Percentiles rank a stretch among this genome's conserved stretches.
phyloP scores from a whole-genome alignment of 176 grass and related monocot species.

The Carex parvula region DNA sequence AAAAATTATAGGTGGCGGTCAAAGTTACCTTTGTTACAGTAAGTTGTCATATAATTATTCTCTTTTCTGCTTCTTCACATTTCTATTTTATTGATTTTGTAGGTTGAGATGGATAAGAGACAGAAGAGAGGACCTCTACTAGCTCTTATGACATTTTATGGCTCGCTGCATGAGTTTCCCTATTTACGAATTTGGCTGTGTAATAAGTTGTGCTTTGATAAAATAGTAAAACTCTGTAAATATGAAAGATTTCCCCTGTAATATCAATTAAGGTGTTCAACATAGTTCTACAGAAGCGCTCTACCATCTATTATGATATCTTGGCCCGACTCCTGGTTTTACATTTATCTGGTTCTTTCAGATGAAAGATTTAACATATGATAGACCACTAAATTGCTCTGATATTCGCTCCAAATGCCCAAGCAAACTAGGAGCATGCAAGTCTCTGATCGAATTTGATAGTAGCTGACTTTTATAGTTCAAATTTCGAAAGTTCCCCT shows the following conservation, averaged over 20 bases:
- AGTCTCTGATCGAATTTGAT: background rate
- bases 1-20: background rate
- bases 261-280: background rate
- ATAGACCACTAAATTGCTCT: background rate
- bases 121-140: constrained; percentile 41
- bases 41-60: background rate
- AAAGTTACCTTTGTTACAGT: background rate
- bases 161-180: background rate
- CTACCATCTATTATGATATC: background rate
- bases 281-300: background rate
- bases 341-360: background rate
- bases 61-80: background rate
- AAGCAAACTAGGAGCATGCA: background rate
- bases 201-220: background rate
- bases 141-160: background rate
- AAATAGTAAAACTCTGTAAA: constrained; percentile 1
- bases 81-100: background rate
- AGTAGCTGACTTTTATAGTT: background rate
- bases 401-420: background rate
- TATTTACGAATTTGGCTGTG: background rate
- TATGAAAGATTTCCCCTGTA: background rate
- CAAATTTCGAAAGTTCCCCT: background rate
- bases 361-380: background rate
- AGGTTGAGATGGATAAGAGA: constrained; percentile 39
- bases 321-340: background rate